A percentile compares a stretch with the other conserved stretches of the same genome.
These are phyloP conservation scores for Leonotis leonurus DNA, from an alignment of 257 asterid species.

Conservation along the genomic window DNA sequence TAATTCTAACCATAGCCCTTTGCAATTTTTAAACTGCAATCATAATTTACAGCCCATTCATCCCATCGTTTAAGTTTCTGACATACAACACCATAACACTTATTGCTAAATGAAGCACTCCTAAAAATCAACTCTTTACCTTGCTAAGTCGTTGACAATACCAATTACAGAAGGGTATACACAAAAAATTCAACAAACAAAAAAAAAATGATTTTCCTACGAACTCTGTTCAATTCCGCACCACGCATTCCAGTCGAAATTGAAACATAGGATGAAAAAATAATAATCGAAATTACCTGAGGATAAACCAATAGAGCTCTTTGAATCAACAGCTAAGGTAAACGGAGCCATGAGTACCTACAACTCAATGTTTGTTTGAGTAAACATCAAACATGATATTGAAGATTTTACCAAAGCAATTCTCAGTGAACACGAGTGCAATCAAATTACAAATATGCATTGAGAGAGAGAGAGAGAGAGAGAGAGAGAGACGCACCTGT, in stretches of 20 bases:
- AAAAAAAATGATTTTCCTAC: not conserved
- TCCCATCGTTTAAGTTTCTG: not conserved
- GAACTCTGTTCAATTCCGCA: not conserved
- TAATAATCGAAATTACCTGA: slow-evolving; percentile 22
- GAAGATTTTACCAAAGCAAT: not conserved
- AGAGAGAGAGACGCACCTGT: not conserved
- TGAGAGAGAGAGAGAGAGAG: not conserved
- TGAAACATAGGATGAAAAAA: not conserved
- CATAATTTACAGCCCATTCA: not conserved
- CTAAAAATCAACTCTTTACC: not conserved
- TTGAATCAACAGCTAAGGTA: slow-evolving; percentile 52
- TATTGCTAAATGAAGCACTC: not conserved
- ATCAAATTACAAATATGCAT: not conserved
- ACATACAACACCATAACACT: not conserved
- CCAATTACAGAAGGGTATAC: not conserved
- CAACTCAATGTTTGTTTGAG: not conserved
- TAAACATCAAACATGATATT: not conserved
- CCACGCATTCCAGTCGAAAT: not conserved
- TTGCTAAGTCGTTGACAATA: not conserved
- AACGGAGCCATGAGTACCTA: slow-evolving; percentile 59
- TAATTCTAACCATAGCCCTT: not conserved
- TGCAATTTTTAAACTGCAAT: not conserved
- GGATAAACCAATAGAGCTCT: slow-evolving; percentile 32
- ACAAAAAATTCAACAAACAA: not conserved
- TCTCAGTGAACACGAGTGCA: not conserved